Evolutionary conservation across 2,329 filamentous ascomycete species (phyloP).

Genomic region (Penicillium sp.): DNA sequence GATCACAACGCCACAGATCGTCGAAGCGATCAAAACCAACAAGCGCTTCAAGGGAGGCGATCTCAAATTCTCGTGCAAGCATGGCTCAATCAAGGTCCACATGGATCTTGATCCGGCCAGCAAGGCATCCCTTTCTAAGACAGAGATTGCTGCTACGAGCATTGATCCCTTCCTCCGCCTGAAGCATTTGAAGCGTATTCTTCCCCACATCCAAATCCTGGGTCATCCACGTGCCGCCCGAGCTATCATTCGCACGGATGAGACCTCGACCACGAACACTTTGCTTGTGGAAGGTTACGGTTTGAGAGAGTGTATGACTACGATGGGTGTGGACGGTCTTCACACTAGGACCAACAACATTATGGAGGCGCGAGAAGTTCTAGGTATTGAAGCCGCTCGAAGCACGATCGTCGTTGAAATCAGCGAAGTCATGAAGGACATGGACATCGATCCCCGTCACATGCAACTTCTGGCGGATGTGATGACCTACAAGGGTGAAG

Average conservation of each 20-base stretch:
- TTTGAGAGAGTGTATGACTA: conserved; percentile 84
- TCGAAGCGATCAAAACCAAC: conserved; percentile 70
- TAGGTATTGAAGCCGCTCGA: conserved; percentile 93
- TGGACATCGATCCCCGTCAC: conserved; percentile 95
- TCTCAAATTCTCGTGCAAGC: conserved; percentile 54
- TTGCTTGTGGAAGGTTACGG: conserved; percentile 93
- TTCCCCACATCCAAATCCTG: conserved; percentile 81
- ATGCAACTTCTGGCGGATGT: conserved; percentile 97
- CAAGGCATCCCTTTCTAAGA: conserved; percentile 38
- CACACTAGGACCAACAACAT: conserved; percentile 77
- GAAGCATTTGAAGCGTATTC: conserved; percentile 76
- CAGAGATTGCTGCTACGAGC: conserved; percentile 43
- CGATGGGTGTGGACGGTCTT: conserved; percentile 80
- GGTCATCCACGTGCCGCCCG: conserved; percentile 83
- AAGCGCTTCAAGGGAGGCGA: conserved; percentile 71
- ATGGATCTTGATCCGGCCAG: conserved; percentile 50
- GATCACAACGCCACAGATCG: conserved; percentile 70
- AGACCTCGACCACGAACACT: conserved; percentile 66
- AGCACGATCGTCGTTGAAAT: conserved; percentile 89
- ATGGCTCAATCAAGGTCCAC: conserved; percentile 66
- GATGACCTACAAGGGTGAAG: conserved; percentile 98
- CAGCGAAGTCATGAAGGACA: conserved; percentile 80
- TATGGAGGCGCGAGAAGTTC: conserved; percentile 80
- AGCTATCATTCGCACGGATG: conserved; percentile 82
- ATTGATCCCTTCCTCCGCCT: conserved; percentile 57